phyloP scores from a whole-genome alignment of 1,284 basidiomycete genomes.

The Paramarasmius palmivorus region DNA sequence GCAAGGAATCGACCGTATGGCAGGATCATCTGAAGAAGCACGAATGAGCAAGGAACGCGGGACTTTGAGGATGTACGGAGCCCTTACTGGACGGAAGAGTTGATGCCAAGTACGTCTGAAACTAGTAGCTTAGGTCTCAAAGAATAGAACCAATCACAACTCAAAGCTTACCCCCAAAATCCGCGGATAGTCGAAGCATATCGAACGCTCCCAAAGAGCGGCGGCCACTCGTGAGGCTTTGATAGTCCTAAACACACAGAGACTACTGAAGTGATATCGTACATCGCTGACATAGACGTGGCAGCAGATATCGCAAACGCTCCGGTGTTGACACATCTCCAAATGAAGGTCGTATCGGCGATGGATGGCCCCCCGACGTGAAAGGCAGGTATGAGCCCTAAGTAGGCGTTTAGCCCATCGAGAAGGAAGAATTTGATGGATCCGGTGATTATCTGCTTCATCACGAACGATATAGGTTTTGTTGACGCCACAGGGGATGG shows the following conservation, averaged over 20 bases:
- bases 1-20: not conserved
- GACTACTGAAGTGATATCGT: not conserved
- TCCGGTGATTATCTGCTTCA: not conserved
- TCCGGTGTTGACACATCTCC: not conserved
- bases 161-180: constrained; percentile 1
- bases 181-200: not conserved
- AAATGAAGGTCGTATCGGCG: not conserved
- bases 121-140: not conserved
- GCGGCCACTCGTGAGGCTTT: not conserved
- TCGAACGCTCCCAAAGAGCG: not conserved
- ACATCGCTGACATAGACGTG: not conserved
- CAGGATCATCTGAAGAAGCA: not conserved
- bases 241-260: not conserved
- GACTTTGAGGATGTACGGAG: not conserved
- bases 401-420: not conserved
- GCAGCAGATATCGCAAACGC: not conserved
- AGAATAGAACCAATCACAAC: not conserved
- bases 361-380: not conserved
- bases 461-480: not conserved
- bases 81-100: not conserved
- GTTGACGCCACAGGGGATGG: not conserved
- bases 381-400: not conserved
- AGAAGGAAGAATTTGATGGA: not conserved
- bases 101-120: not conserved
- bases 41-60: not conserved